Evolutionary conservation across 73 alveolate genomes (phyloP).

Genomic region (Halteria grandinella): DNA sequence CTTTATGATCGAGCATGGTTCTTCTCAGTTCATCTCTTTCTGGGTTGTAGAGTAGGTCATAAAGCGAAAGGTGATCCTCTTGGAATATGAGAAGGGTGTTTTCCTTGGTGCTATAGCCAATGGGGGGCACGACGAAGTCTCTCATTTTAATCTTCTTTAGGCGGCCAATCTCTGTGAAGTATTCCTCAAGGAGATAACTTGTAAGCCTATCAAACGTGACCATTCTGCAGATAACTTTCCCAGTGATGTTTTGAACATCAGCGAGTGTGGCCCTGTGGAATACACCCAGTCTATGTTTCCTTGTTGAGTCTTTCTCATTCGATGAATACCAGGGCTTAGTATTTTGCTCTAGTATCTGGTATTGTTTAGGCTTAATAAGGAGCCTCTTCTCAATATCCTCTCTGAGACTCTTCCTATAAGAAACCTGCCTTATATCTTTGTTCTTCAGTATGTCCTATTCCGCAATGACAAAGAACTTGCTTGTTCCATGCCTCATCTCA

Average conservation of each 20-base stretch:
- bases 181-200: slow-evolving; percentile 69
- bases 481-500: neutral
- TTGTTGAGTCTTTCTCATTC: slow-evolving; percentile 28
- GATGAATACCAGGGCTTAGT: slow-evolving; percentile 22
- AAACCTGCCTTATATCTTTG: neutral
- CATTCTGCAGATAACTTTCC: slow-evolving; percentile 67
- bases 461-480: neutral
- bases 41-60: slow-evolving; percentile 3
- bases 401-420: neutral
- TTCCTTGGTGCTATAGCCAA: slow-evolving; percentile 10
- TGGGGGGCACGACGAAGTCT: neutral
- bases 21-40: neutral
- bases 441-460: neutral
- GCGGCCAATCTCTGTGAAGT: neutral
- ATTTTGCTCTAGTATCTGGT: neutral
- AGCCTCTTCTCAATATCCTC: neutral
- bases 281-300: slow-evolving; percentile 67
- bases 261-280: slow-evolving; percentile 65
- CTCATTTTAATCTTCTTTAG: slow-evolving; percentile 3
- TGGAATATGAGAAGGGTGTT: neutral
- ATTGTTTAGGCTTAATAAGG: slow-evolving; percentile 1
- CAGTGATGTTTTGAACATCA: too few species aligned
- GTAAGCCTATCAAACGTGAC: slow-evolving; percentile 77
- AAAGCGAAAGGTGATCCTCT: neutral
- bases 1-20: neutral